Evolutionary conservation across 129 eudicot genomes (phyloP).

Genomic region (Arctium minus): DNA sequence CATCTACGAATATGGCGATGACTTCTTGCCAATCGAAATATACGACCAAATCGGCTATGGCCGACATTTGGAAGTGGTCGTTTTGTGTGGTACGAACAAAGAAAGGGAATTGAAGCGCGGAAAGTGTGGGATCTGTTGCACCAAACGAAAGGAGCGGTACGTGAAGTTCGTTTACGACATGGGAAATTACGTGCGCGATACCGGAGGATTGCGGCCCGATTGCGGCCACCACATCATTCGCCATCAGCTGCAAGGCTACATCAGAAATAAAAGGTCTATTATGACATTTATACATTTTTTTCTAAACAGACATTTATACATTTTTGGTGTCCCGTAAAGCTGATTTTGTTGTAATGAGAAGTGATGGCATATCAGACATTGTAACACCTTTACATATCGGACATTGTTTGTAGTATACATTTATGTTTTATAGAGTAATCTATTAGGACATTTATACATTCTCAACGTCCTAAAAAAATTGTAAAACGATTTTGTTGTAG

Average conservation of each 20-base stretch:
- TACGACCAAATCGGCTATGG: slow-evolving; percentile 64
- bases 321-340: neutral
- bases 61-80: slow-evolving; percentile 84
- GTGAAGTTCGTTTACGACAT: slow-evolving; percentile 68
- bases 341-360: neutral
- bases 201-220: slow-evolving; percentile 98
- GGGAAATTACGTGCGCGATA: slow-evolving; percentile 79
- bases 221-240: slow-evolving; percentile 74
- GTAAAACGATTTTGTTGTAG: no score
- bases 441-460: no score
- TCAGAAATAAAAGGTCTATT: slow-evolving; percentile 9
- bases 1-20: slow-evolving; percentile 75
- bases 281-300: neutral
- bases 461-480: no score
- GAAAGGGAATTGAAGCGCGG: slow-evolving; percentile 78
- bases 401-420: no score
- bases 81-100: slow-evolving; percentile 75
- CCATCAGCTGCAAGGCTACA: slow-evolving; percentile 91
- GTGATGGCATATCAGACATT: no score
- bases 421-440: no score
- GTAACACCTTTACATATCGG: no score
- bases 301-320: neutral
- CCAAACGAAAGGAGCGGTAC: slow-evolving; percentile 84
- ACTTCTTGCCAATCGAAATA: slow-evolving; percentile 79
- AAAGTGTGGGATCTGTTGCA: slow-evolving; percentile 92